Percentiles rank a stretch among this genome's conserved stretches.
phyloP scores from a whole-genome alignment of 1,139 yeast genomes.

The Candida tetrigidarum region DNA sequence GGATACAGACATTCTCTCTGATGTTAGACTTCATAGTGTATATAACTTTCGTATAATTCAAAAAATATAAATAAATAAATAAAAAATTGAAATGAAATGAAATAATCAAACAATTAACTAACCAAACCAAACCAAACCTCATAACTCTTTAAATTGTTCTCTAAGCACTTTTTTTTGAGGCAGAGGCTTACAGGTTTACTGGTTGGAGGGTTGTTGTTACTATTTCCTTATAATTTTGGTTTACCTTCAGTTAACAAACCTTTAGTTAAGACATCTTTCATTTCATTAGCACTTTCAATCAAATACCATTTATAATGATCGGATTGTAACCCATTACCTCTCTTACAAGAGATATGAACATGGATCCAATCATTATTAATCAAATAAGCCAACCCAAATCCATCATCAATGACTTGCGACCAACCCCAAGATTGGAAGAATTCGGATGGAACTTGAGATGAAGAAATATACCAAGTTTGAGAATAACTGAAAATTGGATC shows the following conservation, averaged over 20 bases:
- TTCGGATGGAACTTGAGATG: slow-evolving; percentile 91
- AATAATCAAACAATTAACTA: not conserved
- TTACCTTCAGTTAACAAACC: slow-evolving; percentile 43
- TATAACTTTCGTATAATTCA: not conserved
- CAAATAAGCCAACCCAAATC: slow-evolving; percentile 94
- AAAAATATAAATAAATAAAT: no score
- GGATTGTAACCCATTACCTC: slow-evolving; percentile 67
- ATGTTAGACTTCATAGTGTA: no score
- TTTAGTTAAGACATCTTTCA: slow-evolving; percentile 63
- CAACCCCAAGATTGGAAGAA: slow-evolving; percentile 94
- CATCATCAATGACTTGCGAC: slow-evolving; percentile 94
- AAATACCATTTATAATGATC: slow-evolving; percentile 72
- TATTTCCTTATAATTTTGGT: slow-evolving; percentile 19
- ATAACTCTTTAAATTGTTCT: no score
- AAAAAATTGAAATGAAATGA: not conserved
- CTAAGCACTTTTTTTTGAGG: not conserved
- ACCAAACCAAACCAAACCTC: no score
- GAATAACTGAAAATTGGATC: slow-evolving; percentile 83
- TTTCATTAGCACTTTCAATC: slow-evolving; percentile 79
- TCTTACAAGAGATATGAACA: slow-evolving; percentile 83
- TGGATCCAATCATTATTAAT: slow-evolving; percentile 85
- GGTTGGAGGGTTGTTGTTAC: no score
- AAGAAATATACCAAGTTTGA: slow-evolving; percentile 82
- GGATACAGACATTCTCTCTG: no score
- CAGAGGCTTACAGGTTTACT: not conserved